Evolutionary conservation across 805 yeast species (phyloP).

Genomic region (Pichia occidentalis): DNA sequence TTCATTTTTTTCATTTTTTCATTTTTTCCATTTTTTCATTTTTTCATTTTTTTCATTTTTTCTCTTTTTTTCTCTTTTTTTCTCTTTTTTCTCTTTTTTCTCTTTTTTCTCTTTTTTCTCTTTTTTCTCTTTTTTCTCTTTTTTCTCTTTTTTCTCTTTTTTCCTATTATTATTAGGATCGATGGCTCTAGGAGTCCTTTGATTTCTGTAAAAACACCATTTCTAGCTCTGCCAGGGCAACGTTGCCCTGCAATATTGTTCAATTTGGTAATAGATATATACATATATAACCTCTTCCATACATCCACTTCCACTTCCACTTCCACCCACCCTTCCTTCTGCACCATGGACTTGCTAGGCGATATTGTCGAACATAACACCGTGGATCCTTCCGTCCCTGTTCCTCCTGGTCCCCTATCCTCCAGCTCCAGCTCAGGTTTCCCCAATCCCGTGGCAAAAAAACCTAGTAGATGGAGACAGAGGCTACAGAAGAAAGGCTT

Average conservation of each 20-base stretch:
- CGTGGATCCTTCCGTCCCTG: conserved; percentile 29
- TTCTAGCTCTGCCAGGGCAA: too few species aligned
- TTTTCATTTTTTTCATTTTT: too few species aligned
- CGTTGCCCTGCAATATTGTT: too few species aligned
- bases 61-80: neutral
- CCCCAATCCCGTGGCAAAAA: conserved; percentile 7
- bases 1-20: too few species aligned
- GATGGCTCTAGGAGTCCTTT: too few species aligned
- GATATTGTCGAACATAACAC: conserved; percentile 63
- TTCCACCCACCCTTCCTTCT: neutral
- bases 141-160: neutral
- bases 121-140: neutral
- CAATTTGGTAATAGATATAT: too few species aligned
- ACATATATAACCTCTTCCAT: too few species aligned
- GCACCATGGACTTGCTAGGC: conserved; percentile 57
- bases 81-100: neutral
- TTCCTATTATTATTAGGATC: neutral
- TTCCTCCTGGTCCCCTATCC: too few species aligned
- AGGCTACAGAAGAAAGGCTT: conserved; percentile 33
- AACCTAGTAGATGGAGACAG: conserved; percentile 45
- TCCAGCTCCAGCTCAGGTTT: conserved; percentile 7
- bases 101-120: neutral
- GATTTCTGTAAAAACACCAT: too few species aligned
- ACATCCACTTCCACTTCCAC: too few species aligned
- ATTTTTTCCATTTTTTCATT: too few species aligned